Conservation (phyloP, 176 grass and related monocot species). For the Oryza glumipatula region DNA sequence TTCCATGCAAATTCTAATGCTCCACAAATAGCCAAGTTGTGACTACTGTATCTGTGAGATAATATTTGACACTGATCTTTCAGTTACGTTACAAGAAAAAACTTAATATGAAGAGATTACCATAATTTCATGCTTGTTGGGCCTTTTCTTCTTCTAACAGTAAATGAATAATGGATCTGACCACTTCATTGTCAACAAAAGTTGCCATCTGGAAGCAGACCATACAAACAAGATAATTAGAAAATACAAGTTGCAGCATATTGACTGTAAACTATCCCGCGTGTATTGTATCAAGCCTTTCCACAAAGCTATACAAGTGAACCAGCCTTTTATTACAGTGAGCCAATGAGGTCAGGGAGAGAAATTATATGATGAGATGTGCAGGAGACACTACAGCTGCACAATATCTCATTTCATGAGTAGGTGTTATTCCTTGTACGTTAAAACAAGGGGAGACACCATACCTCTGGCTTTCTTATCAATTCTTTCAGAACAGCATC, state of each 20-base stretch:
- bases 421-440: background rate
- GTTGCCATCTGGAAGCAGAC: constrained; percentile 70
- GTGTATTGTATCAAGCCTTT: constrained; percentile 21
- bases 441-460: constrained; percentile 24
- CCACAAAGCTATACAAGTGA: constrained; percentile 12
- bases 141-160: constrained; percentile 91
- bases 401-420: constrained; percentile 17
- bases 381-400: constrained; percentile 6
- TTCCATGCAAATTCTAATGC: constrained; percentile 29
- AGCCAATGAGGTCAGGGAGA: background rate
- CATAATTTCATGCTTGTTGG: constrained; percentile 50
- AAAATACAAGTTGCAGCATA: constrained; percentile 24
- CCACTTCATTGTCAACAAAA: constrained; percentile 82
- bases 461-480: constrained; percentile 86
- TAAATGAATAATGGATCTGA: constrained; percentile 92
- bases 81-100: constrained; percentile 26
- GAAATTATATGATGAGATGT: constrained; percentile 23
- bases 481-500: constrained; percentile 91
- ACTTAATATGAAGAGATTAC: constrained; percentile 40
- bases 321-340: constrained; percentile 1
- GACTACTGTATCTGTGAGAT: constrained; percentile 1
- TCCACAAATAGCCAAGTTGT: background rate
- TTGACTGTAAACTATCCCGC: constrained; percentile 18
- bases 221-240: constrained; percentile 34
- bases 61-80: constrained; percentile 20